Base-by-base conservation (phyloP, 179 eudicot species). In the Beta macrorhiza region DNA sequence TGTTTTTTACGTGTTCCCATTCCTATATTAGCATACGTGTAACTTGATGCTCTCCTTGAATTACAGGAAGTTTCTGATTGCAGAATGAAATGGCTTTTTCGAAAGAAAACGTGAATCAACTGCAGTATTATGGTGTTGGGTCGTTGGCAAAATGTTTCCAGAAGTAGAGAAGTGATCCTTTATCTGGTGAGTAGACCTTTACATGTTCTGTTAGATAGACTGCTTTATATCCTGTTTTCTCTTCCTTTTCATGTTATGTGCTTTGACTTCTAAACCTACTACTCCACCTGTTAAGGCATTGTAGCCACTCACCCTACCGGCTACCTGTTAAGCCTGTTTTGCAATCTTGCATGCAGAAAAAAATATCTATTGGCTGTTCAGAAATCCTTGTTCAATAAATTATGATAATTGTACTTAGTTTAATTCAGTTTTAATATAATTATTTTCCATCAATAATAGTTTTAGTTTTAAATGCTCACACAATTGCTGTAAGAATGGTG, bases 161-260 rank as follows among this genome's bases (percentile, higher is more conserved):
- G 12, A 81, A 64, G 55, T 75, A 11, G 47, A 57, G 0, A 47
- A 56, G 57, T 0, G 45, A 68, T 67, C 44, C 45, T 45, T 67
- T 42, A 45, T 45, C 68, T 67, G 83, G 83, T 81, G 45, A 81
- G 83, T 81, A 69, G 79, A 74, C 75, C 74, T 67, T 74, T 72
- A 64, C 25, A 16, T 63, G 17, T 51, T 55, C 74, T 52, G 4
- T 32, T 19, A n/a, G 72, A 32, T 59, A 52, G 29, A 45, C 12
- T 51, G 53, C 45, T 15, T 52, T 19, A 7, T 19, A 7, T 19
- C 65, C 55, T 72, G 72, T 20, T 20, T 59, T 62, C 51, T 58
- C 37, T 56, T 78, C 59, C 32, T 51, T 25, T 56, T 52, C 49
- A 53, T 65, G 16, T 4, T 67, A 19, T 78, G 55, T 20, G 42